phyloP scores from a whole-genome alignment of 768 basidiomycete species.

The Lepiota brunneoincarnata region DNA sequence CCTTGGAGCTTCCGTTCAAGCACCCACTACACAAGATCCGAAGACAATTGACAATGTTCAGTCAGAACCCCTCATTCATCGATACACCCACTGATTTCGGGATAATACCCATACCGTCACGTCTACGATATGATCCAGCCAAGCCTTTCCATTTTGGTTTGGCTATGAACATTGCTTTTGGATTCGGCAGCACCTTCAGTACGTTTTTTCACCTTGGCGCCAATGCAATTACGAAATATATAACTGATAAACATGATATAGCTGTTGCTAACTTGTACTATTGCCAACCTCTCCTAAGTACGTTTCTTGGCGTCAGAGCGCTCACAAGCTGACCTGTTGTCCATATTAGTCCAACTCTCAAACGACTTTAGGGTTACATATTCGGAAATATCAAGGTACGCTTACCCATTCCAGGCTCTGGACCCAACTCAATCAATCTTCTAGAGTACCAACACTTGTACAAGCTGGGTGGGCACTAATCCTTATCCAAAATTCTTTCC shows the following conservation, averaged over 20 bases:
- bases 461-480: slow-evolving; percentile 55
- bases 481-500: background rate
- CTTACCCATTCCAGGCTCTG: background rate
- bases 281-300: slow-evolving; percentile 76
- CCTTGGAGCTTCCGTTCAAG: background rate
- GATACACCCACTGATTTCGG: slow-evolving; percentile 47
- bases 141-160: slow-evolving; percentile 53
- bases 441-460: slow-evolving; percentile 60
- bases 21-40: background rate
- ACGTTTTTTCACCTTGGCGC: slow-evolving; percentile 13
- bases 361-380: slow-evolving; percentile 28
- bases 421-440: background rate
- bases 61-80: background rate
- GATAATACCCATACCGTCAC: slow-evolving; percentile 61
- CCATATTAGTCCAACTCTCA: slow-evolving; percentile 38
- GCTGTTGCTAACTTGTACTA: slow-evolving; percentile 81
- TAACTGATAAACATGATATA: slow-evolving; percentile 19
- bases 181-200: slow-evolving; percentile 59
- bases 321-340: background rate
- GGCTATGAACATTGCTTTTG: slow-evolving; percentile 54
- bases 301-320: slow-evolving; percentile 17
- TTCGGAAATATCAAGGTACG: slow-evolving; percentile 30
- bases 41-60: background rate
- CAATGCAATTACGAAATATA: background rate
- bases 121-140: slow-evolving; percentile 48